Conservation (phyloP, 78 protist genomes). For the Speleostelium caveatum region DNA sequence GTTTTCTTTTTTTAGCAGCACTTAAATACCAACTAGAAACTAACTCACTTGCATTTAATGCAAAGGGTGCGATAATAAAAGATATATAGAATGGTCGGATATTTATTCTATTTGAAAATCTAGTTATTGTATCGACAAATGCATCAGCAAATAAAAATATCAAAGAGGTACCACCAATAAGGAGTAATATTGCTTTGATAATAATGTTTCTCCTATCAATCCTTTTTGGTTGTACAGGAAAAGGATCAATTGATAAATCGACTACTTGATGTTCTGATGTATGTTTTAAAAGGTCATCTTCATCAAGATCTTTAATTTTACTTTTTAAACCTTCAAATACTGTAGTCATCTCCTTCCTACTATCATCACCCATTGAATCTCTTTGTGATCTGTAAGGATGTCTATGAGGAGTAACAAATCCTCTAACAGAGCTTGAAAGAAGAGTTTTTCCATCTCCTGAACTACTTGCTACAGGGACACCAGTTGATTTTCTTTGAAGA, state of each 20-base stretch:
- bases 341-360: not conserved
- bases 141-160: slow-evolving; percentile 76
- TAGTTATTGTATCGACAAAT: slow-evolving; percentile 32
- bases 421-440: too few relatives aligned
- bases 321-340: slow-evolving; percentile 9
- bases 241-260: slow-evolving; percentile 11
- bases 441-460: not conserved
- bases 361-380: not conserved
- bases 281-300: slow-evolving; percentile 7
- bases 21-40: slow-evolving; percentile 46
- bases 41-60: slow-evolving; percentile 83
- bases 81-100: slow-evolving; percentile 81
- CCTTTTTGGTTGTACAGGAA: not conserved
- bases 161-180: slow-evolving; percentile 48
- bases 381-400: not conserved
- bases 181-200: slow-evolving; percentile 2
- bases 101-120: slow-evolving; percentile 7
- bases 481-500: not conserved
- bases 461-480: not conserved
- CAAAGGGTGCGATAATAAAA: slow-evolving; percentile 87
- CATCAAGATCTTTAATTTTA: slow-evolving; percentile 23
- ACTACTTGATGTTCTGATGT: not conserved
- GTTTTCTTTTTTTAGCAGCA: slow-evolving; percentile 49
- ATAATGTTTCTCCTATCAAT: not conserved
- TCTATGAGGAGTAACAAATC: too few relatives aligned